Percentiles rank a stretch among this genome's conserved stretches.
phyloP scores from a whole-genome alignment of 805 yeast genomes.

The Hanseniaspora mollemarum region DNA sequence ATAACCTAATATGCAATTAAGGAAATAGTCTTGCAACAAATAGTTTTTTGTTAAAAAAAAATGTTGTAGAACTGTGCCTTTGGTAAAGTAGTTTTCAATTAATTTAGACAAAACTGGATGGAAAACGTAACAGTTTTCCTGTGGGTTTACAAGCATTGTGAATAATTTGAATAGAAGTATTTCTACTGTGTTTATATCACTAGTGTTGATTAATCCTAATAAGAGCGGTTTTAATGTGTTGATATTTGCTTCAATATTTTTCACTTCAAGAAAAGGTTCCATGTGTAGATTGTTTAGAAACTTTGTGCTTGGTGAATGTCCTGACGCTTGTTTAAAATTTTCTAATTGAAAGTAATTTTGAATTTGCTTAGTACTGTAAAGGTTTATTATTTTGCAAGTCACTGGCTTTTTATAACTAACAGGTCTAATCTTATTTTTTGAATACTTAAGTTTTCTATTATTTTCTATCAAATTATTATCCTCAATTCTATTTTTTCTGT shows the following conservation, averaged over 20 bases:
- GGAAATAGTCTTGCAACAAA: background rate
- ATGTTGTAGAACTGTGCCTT: background rate
- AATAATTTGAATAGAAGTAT: background rate
- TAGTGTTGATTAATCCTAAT: background rate
- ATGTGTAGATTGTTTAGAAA: background rate
- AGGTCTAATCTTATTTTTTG: too few relatives aligned
- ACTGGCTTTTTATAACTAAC: too few relatives aligned
- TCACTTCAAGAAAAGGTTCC: background rate
- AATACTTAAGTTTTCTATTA: too few relatives aligned
- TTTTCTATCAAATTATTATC: too few relatives aligned
- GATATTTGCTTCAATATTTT: background rate
- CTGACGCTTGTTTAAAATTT: background rate
- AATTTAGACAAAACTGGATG: background rate
- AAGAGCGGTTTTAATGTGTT: background rate
- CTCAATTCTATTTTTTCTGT: too few relatives aligned
- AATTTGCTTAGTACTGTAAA: too few relatives aligned
- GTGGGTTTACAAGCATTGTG: background rate
- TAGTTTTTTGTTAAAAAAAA: background rate
- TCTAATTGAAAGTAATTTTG: background rate
- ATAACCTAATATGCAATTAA: background rate
- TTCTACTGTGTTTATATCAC: background rate
- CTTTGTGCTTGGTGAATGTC: background rate
- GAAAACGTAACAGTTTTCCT: slow-evolving; percentile 2
- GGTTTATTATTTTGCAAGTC: too few relatives aligned
- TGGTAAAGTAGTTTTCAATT: background rate